Base-by-base conservation (phyloP, 2,329 filamentous ascomycete genomes). In the Diaporthe sp. region DNA sequence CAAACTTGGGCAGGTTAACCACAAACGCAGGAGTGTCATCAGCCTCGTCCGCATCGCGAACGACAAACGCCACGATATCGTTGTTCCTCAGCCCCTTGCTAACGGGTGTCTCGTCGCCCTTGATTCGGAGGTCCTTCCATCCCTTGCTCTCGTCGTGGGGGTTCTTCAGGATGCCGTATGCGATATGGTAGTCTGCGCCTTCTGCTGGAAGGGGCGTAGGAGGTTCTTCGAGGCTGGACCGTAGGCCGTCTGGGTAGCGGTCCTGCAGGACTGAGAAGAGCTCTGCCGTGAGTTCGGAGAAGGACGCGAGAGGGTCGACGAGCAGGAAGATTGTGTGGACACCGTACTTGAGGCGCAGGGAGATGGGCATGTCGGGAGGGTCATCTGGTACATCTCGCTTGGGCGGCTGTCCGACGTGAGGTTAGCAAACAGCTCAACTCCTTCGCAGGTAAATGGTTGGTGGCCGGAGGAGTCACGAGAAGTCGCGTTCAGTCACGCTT, bases 341-440 rank as follows among this genome's bases (percentile, higher is more conserved):
- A 81, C 93, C 92, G 82, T 94, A 89, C 83, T 95, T 95, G 85
- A 96, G 92, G 76, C 92, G 89, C 73, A 96, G 85, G 13, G 93
- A 94, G 79, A 90, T 87, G 78, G 89, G 86, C n/a, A 87, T 84
- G 60, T 91, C 87, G 76, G 62, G 62, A 2, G 73, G 70, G 19
- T 71, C 73, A 85, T 84, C 72, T 65, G 73, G 60, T 39, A 39
- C 42, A 39, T 31, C 44, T 42, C 57, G 57, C 58, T 46, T 73
- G 37, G 67, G 72, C 57, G 75, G 70, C 76, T 75, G 46, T 71
- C 8, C 12, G n/a, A 68, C 55, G 44, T 61, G 51, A 25, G 17
- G 65, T 76, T 37, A 73, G 62, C 34, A 5, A 31, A 53, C 15
- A 31, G 9, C 34, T 37, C 31, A 39, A 9, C 12, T 4, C 22